Percentiles rank a stretch among this genome's conserved stretches.
phyloP scores from a whole-genome alignment of 768 basidiomycete genomes.

The Russula emetica region DNA sequence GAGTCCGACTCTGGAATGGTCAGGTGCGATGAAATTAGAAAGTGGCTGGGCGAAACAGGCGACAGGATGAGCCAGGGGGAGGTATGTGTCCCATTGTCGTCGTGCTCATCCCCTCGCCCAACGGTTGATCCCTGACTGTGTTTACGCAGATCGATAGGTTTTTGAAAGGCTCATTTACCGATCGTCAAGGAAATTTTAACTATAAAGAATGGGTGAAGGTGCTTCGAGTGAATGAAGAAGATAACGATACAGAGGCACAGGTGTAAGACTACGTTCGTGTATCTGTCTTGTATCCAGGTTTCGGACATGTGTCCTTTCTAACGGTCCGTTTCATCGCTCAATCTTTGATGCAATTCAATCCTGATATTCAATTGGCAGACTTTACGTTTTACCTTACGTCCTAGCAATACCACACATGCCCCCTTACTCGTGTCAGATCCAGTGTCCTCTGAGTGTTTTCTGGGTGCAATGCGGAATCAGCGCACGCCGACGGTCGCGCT shows the following conservation, averaged over 20 bases:
- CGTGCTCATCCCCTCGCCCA: not conserved
- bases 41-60: constrained; percentile 83
- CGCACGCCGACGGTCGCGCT: constrained; percentile 33
- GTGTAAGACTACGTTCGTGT: constrained; percentile 31
- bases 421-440: constrained; percentile 38
- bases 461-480: constrained; percentile 41
- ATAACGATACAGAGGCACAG: constrained; percentile 45
- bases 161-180: constrained; percentile 80
- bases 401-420: constrained; percentile 11
- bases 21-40: constrained; percentile 77
- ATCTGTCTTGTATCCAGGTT: constrained; percentile 12
- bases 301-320: constrained; percentile 9
- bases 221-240: constrained; percentile 73
- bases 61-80: constrained; percentile 83
- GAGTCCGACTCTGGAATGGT: constrained; percentile 84
- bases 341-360: not conserved
- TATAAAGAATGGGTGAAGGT: constrained; percentile 96
- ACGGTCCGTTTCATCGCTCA: not conserved
- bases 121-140: not conserved
- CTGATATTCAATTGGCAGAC: constrained; percentile 1
- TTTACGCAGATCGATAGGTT: constrained; percentile 69
- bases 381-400: constrained; percentile 9
- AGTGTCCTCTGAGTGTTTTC: constrained; percentile 47
- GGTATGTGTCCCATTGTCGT: constrained; percentile 44
- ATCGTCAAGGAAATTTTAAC: constrained; percentile 88